phyloP scores from a whole-genome alignment of 129 eudicot species.

The Flaveria robusta region DNA sequence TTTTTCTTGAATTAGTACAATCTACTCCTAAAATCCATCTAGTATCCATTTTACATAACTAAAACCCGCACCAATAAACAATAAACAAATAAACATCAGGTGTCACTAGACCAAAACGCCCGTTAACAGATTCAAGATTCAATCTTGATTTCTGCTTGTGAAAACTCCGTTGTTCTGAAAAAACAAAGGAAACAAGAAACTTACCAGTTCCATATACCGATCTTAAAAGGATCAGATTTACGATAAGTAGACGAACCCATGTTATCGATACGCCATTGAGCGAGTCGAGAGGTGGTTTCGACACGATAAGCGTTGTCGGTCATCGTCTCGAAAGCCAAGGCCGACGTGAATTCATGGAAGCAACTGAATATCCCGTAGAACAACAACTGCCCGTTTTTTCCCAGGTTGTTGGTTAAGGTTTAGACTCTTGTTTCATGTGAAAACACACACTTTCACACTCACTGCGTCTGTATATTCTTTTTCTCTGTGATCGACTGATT shows the following conservation, averaged over 20 bases:
- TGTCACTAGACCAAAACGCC: too few species aligned
- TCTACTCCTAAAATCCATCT: too few species aligned
- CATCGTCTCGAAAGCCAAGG: conserved; percentile 65
- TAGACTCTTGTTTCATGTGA: conserved; percentile 36
- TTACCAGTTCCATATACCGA: conserved; percentile 94
- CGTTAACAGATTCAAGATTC: too few species aligned
- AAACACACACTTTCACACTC: conserved; percentile 18
- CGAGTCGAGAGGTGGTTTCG: conserved; percentile 89
- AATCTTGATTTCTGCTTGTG: not conserved
- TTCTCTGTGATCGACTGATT: not conserved
- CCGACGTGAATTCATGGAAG: conserved; percentile 79
- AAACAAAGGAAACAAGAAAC: not conserved
- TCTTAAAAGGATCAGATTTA: conserved; percentile 94
- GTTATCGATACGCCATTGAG: conserved; percentile 94
- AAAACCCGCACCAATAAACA: too few species aligned
- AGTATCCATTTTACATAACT: too few species aligned
- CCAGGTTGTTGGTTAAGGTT: conserved; percentile 65
- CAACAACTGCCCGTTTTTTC: conserved; percentile 69
- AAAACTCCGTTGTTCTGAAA: not conserved
- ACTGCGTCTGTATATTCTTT: not conserved
- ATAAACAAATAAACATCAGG: too few species aligned
- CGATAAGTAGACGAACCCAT: conserved; percentile 77
- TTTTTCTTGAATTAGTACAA: too few species aligned
- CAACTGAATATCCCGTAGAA: conserved; percentile 71
- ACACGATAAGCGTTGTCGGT: conserved; percentile 56